A percentile compares a stretch with the other conserved stretches of the same genome.
phyloP scores from a whole-genome alignment of 176 grass and related monocot species.

The Puccinellia tenuiflora region DNA sequence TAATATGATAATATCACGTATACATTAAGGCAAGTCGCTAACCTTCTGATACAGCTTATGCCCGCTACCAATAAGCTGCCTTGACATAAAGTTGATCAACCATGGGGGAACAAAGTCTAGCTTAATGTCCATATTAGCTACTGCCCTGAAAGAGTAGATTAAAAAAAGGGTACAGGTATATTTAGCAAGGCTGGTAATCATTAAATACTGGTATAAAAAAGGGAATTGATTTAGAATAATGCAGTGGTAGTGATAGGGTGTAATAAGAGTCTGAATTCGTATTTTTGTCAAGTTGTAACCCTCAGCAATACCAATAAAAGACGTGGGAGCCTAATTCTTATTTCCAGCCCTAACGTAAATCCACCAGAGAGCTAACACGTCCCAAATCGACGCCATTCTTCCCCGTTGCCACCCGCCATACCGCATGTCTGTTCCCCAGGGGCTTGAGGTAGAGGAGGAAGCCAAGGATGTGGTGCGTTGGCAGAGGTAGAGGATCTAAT shows the following conservation, averaged over 20 bases:
- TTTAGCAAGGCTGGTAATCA: not conserved
- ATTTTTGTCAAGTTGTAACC: not conserved
- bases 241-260: not conserved
- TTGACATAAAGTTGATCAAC: conserved; percentile 94
- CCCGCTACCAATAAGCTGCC: conserved; percentile 77
- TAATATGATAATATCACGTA: not conserved
- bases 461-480: not conserved
- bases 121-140: conserved; percentile 96
- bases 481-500: not conserved
- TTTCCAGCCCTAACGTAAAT: not conserved
- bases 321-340: not conserved
- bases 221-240: conserved; percentile 2
- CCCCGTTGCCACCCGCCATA: not conserved
- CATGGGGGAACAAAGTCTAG: conserved; percentile 91
- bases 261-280: not conserved
- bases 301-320: not conserved
- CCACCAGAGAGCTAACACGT: not conserved
- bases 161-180: not conserved
- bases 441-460: not conserved
- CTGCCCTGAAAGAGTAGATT: conserved; percentile 55
- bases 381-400: not conserved
- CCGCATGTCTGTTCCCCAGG: not conserved
- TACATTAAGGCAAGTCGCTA: not conserved
- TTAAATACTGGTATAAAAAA: not conserved
- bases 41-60: conserved; percentile 95